Percentiles rank a stretch among this genome's conserved stretches.
These are phyloP conservation scores for Rhododendron kiyosumense DNA, from an alignment of 148 eudicot genomes.

Conservation along the genomic window DNA sequence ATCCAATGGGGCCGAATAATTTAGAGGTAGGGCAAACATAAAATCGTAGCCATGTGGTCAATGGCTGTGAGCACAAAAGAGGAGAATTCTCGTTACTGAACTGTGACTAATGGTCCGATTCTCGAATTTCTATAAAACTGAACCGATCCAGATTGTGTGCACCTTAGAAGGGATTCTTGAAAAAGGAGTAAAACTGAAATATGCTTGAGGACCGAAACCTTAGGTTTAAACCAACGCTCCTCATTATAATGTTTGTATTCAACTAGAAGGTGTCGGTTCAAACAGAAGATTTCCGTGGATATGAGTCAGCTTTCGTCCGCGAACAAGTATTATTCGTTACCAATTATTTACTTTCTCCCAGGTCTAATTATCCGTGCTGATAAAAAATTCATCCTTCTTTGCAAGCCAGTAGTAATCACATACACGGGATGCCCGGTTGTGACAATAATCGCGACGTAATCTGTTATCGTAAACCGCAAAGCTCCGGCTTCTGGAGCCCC, in stretches of 20 bases:
- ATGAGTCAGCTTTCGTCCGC: background rate
- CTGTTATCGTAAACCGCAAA: background rate
- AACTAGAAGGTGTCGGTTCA: background rate
- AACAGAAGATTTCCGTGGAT: background rate
- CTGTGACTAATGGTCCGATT: too few relatives aligned
- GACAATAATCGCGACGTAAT: background rate
- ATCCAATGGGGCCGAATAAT: too few relatives aligned
- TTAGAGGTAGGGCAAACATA: too few relatives aligned
- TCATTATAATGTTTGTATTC: background rate
- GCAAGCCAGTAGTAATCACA: background rate
- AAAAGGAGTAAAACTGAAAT: background rate
- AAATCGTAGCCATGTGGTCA: too few relatives aligned
- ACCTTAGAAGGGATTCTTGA: too few relatives aligned
- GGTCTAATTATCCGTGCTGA: background rate
- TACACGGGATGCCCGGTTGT: background rate
- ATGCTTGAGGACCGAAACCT: background rate
- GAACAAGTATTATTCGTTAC: background rate
- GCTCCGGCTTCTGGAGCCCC: background rate
- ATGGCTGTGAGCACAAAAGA: too few relatives aligned
- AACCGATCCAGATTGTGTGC: too few relatives aligned
- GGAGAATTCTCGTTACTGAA: too few relatives aligned
- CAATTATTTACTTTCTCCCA: background rate
- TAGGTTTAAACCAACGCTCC: background rate
- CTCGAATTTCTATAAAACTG: too few relatives aligned
- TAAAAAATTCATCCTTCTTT: background rate